Percentiles rank a stretch among this genome's conserved stretches.
Evolutionary conservation across 2,329 filamentous ascomycete genomes (phyloP).

Genomic region (Fusarium stilboides): DNA sequence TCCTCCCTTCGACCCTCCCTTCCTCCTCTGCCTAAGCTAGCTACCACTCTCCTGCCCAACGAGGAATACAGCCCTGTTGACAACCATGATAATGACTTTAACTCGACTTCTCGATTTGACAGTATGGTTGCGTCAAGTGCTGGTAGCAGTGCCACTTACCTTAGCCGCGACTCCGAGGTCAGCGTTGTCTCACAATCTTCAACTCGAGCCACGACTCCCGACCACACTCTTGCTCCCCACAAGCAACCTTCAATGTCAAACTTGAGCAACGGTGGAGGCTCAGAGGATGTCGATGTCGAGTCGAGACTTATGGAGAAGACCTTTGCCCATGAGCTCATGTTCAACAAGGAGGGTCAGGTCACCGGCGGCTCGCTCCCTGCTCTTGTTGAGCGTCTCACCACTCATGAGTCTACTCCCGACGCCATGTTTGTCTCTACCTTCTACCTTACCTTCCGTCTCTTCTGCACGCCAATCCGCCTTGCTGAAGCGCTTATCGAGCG

Average conservation of each 20-base stretch:
- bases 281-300: slow-evolving; percentile 85
- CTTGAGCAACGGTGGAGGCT: slow-evolving; percentile 76
- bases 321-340: slow-evolving; percentile 90
- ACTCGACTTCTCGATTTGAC: slow-evolving; percentile 71
- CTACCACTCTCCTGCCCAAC: slow-evolving; percentile 63
- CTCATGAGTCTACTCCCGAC: slow-evolving; percentile 93
- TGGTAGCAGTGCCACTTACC: slow-evolving; percentile 83
- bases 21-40: slow-evolving; percentile 71
- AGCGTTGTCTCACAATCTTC: slow-evolving; percentile 87
- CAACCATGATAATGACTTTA: slow-evolving; percentile 66
- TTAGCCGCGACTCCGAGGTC: slow-evolving; percentile 84
- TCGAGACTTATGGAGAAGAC: slow-evolving; percentile 91
- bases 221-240: slow-evolving; percentile 69
- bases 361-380: slow-evolving; percentile 91
- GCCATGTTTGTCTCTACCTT: slow-evolving; percentile 94
- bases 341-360: slow-evolving; percentile 96
- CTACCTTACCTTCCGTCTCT: slow-evolving; percentile 95
- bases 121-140: slow-evolving; percentile 83
- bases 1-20: slow-evolving; percentile 65
- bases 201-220: slow-evolving; percentile 90
- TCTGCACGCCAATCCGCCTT: slow-evolving; percentile 85
- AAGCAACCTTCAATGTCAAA: slow-evolving; percentile 77
- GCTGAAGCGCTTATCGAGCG: slow-evolving; percentile 88
- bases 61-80: slow-evolving; percentile 66
- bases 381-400: slow-evolving; percentile 93